Evolutionary conservation across 129 eudicot species (phyloP).

Genomic region (Kitagawia praeruptora): DNA sequence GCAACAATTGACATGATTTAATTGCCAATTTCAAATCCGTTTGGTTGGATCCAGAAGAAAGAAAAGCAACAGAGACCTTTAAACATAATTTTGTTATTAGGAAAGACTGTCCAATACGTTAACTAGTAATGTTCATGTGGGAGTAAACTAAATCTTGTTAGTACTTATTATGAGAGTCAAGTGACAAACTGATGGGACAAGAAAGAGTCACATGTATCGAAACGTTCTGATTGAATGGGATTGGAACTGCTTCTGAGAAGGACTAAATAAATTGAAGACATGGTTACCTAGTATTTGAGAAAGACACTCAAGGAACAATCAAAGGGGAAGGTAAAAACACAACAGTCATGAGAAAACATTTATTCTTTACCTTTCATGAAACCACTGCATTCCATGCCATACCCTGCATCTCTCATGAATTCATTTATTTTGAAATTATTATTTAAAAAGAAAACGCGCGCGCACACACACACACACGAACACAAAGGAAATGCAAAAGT

Average conservation of each 20-base stretch:
- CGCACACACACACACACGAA: not conserved
- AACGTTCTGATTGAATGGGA: not conserved
- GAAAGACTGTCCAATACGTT: not conserved
- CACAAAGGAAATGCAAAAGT: not conserved
- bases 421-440: not conserved
- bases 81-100: not conserved
- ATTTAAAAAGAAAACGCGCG: not conserved
- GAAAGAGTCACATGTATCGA: not conserved
- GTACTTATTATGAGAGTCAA: not conserved
- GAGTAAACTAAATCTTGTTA: not conserved
- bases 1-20: not conserved
- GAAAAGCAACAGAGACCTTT: not conserved
- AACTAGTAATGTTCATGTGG: not conserved
- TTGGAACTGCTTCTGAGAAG: not conserved
- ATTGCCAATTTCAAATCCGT: not conserved
- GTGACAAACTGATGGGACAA: not conserved
- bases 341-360: slow-evolving; percentile 4
- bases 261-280: not conserved
- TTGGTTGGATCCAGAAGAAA: not conserved
- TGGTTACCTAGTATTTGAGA: not conserved
- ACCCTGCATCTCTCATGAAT: slow-evolving; percentile 50
- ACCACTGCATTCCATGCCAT: slow-evolving; percentile 98
- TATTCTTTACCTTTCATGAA: slow-evolving; percentile 85
- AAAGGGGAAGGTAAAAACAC: not conserved
- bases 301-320: not conserved